phyloP scores from a whole-genome alignment of 1,284 basidiomycete genomes.

The Neotropicomus parvogracilis region DNA sequence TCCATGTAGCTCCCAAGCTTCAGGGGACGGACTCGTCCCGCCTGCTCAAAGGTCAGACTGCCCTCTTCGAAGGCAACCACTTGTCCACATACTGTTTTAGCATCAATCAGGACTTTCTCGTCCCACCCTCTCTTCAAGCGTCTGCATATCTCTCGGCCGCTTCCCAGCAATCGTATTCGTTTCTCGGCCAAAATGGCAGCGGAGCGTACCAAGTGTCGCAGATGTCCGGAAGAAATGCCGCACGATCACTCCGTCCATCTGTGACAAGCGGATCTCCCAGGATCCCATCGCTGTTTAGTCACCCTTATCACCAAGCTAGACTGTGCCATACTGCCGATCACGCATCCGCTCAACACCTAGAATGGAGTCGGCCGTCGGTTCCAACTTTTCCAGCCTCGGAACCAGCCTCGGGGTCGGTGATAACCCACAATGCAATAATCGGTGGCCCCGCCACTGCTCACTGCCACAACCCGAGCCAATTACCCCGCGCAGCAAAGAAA shows the following conservation, averaged over 20 bases:
- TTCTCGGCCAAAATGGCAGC: not conserved
- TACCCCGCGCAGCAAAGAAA: not conserved
- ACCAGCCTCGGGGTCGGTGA: not conserved
- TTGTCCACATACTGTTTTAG: constrained; percentile 17
- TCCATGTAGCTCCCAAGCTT: constrained; percentile 1
- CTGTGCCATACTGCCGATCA: constrained; percentile 13
- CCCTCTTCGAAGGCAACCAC: not conserved
- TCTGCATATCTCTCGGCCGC: not conserved
- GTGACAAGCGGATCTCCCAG: constrained; percentile 5
- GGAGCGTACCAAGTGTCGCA: constrained; percentile 3
- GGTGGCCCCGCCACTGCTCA: not conserved
- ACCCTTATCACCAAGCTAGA: constrained; percentile 19
- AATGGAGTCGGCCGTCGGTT: not conserved
- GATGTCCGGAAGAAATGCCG: not conserved
- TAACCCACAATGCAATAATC: not conserved
- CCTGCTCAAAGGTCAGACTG: constrained; percentile 18
- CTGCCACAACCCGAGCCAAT: constrained; percentile 4
- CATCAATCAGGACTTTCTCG: constrained; percentile 4
- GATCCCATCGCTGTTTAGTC: constrained; percentile 8
- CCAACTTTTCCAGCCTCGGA: not conserved
- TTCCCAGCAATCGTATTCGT: constrained; percentile 11
- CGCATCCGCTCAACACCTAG: constrained; percentile 4
- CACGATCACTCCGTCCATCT: constrained; percentile 8
- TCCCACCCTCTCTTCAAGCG: constrained; percentile 1
- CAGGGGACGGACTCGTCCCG: constrained; percentile 1